Base-by-base conservation (phyloP, 2,329 filamentous ascomycete species). In the Acephala macrosclerotiorum region DNA sequence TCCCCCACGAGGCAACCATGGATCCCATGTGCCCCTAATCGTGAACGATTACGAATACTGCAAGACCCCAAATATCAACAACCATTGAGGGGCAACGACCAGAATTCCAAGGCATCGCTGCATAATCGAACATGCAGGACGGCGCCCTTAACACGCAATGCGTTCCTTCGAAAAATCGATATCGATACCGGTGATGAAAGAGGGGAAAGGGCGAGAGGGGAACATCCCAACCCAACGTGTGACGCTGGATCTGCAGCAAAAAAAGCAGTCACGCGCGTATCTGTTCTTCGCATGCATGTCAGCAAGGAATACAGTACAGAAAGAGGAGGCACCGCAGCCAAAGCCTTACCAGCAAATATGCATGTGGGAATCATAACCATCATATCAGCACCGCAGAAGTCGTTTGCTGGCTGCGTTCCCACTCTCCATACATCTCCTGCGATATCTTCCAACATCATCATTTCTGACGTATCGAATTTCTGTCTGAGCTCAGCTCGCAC, bases 391-490 rank as follows among this genome's bases (percentile, higher is more conserved):
- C n/a, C n/a, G 40, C 40, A 18, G 40, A n/a, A 42, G 40, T 18
- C 40, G 16, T 16, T 2, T 16, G 16, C n/a, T 42, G 12, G 11
- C 14, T 6, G 16, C 40, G 14, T n/a, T 6, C 40, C 18, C 40
- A 12, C 40, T 18, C n/a, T n/a, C 47, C 22, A n/a, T n/a, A n/a
- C n/a, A n/a, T n/a, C n/a, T n/a, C n/a, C n/a, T n/a, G 29, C 20
- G 60, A 53, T 18, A 38, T 36, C 9, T 26, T 51, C n/a, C 38
- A 40, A 47, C 40, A 57, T 40, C 58, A 61, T 42, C 22, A 38
- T 63, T 42, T 65, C 56, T 65, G 61, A 64, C 59, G 36, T 66
- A 63, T 68, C 64, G 40, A 57, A 26, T 66, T 66, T 53, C 35
- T 18, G 38, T 61, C 61, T 62, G 49, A 60, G 36, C 53, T 64